Evolutionary conservation across 1,139 yeast species (phyloP), one percentile per base, ranked within the genome.

Genomic region (Lodderomyces elongisporus): DNA sequence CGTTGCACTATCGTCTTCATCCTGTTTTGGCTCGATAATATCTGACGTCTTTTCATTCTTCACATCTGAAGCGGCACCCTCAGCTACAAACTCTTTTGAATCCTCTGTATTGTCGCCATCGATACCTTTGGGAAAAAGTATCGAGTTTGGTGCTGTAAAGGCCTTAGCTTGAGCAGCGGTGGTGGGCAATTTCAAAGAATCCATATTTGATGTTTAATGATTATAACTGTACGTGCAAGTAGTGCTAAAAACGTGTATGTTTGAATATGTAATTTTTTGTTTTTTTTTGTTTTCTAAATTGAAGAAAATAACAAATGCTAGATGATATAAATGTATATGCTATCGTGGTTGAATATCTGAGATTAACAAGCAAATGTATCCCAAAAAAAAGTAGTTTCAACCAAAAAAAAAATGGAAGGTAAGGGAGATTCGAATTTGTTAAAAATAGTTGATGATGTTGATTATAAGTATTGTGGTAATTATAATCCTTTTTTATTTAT

Each of bases 141-240:
- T 65, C 17, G 85, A 77, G 32, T 78, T 74, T 31, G 79, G 77
- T 16, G 83, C 81, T 35, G 84, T 78, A 54, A 82, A 83, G 27
- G 79, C 83, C 54, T 77, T 77, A 9, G 91, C 91, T 52, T 78
- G 78, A 12, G 85, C 85, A n/a, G 91, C 87, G 21, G 85, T 81
- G 17, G 84, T 79, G 38, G 91, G 91, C 46, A 80, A 72, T 45
- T 81, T 77, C 43, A 81, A 70, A 25, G 89, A 77, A 53, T 82
- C 88, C 89, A 81, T 81, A 18, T 26, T 22, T 46, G 36, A 7
- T 20, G 22, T 20, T 23, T 25, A 30, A 28, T 33, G 17, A 7
- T 29, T 14, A 21, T 30, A n/a, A 14, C 17, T 15, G 12, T 28
- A 14, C 7, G 22, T 26, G 28, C 28, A 26, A 26, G 12, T n/a